Evolutionary conservation across 2,329 filamentous ascomycete genomes (phyloP), one percentile per base, ranked within the genome.

Genomic region (Sphaerulina musiva): DNA sequence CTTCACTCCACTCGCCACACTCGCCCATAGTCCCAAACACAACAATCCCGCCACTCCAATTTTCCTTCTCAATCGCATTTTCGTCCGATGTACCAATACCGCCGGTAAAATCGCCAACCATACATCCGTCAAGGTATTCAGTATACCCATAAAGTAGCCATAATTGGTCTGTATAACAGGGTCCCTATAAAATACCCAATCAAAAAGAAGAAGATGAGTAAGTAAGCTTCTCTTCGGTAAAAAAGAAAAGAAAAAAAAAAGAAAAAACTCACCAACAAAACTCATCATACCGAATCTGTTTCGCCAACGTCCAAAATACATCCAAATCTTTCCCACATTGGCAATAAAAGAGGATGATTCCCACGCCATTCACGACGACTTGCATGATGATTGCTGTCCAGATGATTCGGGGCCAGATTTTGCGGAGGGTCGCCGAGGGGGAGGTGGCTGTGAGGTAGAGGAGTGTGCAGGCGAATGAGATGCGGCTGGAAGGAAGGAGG

Each of bases 1-100:
- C 53, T 66, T 66, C 31, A 66, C 62, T 34, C 66, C 62, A 29
- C 64, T 62, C 7, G 66, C 62, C 26, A 63, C 56, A 62, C 67
- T 66, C 12, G 66, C 66, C 7, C 62, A 60, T 41, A 46, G 11
- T 7, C 51, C 48, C 32, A 55, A 11, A 31, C 53, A 55, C 11
- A 55, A 29, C 39, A 55, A 20, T 9, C 38, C 31, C 1, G 48
- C 53, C 5, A 55, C 48, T 2, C 53, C 53, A 1, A 64, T 36
- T 49, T 66, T 67, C 9, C 55, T 57, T 40, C 58, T 63, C 10
- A 59, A 46, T n/a, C 60, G 61, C 10, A 66, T 46, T 9, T 53
- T 60, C 31, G 65, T 64, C 43, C 65, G 63, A 34, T 62, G 49
- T n/a, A 69, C 65, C 20, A 69, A 48, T 4, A 68, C 41, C 1